These are phyloP conservation scores for Talinum fruticosum DNA, from an alignment of 148 eudicot genomes.

Conservation along the genomic window DNA sequence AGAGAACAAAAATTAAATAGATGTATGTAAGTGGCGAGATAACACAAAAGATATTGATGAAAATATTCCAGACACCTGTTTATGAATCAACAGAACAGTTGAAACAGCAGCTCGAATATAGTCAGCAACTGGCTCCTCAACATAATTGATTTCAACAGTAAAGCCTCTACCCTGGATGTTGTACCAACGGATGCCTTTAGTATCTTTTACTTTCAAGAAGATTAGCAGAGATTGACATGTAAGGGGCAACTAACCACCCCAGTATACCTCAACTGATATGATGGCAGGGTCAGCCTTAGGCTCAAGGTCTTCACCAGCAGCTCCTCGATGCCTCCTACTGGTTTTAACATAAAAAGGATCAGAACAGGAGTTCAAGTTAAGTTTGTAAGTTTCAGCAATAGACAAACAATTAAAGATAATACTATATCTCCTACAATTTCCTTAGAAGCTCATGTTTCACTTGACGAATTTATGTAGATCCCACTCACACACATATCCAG, in stretches of 20 bases:
- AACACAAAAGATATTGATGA: neutral
- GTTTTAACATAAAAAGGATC: constrained; percentile 7
- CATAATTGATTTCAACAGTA: constrained; percentile 69
- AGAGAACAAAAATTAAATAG: neutral
- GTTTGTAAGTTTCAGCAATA: neutral
- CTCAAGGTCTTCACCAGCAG: constrained; percentile 40
- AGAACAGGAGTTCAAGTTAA: neutral
- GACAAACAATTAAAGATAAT: neutral
- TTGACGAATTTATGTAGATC: neutral
- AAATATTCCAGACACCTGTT: constrained; percentile 48
- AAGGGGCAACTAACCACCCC: constrained; percentile 4
- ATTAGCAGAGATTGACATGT: neutral
- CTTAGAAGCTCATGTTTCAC: neutral
- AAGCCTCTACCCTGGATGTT: constrained; percentile 85
- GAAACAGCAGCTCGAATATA: constrained; percentile 91
- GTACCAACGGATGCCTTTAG: constrained; percentile 4
- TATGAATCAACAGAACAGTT: constrained; percentile 75
- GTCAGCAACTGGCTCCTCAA: constrained; percentile 87
- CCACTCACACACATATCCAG: neutral
- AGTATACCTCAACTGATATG: constrained; percentile 86
- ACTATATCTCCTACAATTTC: neutral
- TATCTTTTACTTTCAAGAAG: constrained; percentile 6
- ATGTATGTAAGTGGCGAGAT: neutral
- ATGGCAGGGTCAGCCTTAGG: constrained; percentile 81
- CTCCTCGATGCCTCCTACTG: constrained; percentile 55